Evolutionary conservation across 2,329 filamentous ascomycete genomes (phyloP), one percentile per base, ranked within the genome.

Genomic region (Colletotrichum costaricense): DNA sequence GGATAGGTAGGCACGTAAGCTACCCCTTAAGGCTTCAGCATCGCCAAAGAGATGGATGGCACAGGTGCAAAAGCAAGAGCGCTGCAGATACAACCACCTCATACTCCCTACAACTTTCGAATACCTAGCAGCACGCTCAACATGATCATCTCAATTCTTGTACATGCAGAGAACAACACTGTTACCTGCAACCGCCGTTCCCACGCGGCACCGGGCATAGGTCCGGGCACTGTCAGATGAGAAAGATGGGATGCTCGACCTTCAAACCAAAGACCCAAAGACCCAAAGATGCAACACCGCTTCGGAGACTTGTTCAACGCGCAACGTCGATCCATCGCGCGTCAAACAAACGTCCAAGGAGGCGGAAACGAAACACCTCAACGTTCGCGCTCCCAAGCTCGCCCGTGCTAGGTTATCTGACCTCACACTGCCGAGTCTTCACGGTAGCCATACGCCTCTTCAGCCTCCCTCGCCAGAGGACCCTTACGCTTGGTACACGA

Each of bases 181-280:
- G 26, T 7, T 4, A 9, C 55, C 26, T 49, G 58, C 56, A 33
- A 38, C 65, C 56, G 14, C 65, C 22, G 24, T 28, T 19, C 56
- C 35, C 38, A 68, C 28, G 57, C 57, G 69, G 58, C 57, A 54
- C 30, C 24, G 52, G 38, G 65, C 49, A 69, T 54, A 58, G 65
- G 66, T 65, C 52, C 67, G 30, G 60, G 56, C 49, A 55, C 58
- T 69, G 59, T 64, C 35, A 64, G 69, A 60, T 56, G 67, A 69
- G 52, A 42, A 42, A 65, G 55, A 70, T 65, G 67, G 55, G 60
- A 65, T 60, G 60, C 55, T 33, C 60, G 63, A 63, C 6, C 38
- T 42, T 16, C 30, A 42, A 42, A 16, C 35, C 14, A 42, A 42
- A 42, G 4, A 16, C 14, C 14, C 35, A 33, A 42, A 42, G 35